These are phyloP conservation scores for Spongiforma sp. DNA, from an alignment of 1,284 basidiomycete genomes.

Conservation along the genomic window DNA sequence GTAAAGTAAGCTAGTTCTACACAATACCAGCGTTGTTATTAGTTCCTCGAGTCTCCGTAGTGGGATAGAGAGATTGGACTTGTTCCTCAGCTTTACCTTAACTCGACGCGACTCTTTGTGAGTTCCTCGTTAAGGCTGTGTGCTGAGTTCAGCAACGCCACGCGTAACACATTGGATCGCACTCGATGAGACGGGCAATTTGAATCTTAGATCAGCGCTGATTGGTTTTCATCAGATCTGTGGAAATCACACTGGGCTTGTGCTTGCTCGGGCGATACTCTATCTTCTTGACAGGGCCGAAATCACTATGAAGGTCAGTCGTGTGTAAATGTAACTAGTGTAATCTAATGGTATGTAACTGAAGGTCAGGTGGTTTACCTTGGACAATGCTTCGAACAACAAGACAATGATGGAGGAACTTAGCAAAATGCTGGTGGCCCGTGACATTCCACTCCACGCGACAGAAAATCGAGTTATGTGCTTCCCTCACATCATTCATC, in stretches of 20 bases:
- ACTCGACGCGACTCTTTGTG: too few relatives aligned
- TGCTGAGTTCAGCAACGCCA: too few relatives aligned
- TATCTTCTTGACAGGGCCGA: neutral
- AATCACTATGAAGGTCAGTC: neutral
- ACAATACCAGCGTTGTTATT: too few relatives aligned
- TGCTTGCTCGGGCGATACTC: neutral
- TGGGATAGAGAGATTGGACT: too few relatives aligned
- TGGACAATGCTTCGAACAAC: conserved; percentile 10
- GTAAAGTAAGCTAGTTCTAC: too few relatives aligned
- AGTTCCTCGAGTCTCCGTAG: too few relatives aligned
- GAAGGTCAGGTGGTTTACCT: conserved; percentile 5
- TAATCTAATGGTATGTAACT: neutral
- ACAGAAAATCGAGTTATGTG: neutral
- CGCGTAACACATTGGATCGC: conserved; percentile 8
- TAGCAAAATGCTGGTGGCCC: neutral
- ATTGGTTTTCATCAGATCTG: conserved; percentile 6
- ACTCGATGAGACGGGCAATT: neutral
- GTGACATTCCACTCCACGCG: neutral
- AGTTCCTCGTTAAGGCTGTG: too few relatives aligned
- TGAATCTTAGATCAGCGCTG: neutral
- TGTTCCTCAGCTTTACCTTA: too few relatives aligned
- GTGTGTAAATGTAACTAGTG: neutral
- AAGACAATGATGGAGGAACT: neutral
- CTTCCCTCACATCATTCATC: neutral
- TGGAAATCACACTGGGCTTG: neutral